These are phyloP conservation scores for Pugionium dolabratum DNA, from an alignment of 345 rosid genomes.

Conservation along the genomic window DNA sequence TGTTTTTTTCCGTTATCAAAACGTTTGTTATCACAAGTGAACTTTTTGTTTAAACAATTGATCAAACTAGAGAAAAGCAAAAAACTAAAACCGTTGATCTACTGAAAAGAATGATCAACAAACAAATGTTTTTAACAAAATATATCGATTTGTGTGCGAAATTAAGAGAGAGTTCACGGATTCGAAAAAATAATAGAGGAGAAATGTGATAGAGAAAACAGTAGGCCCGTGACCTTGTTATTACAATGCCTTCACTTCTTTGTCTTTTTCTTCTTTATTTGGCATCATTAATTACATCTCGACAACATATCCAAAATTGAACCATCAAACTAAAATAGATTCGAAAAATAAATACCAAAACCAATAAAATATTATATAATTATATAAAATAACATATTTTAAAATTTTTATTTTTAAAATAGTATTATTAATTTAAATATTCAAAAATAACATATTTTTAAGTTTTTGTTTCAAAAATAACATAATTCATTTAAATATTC, in stretches of 20 bases:
- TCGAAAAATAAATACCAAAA: too few relatives aligned
- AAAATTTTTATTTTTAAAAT: too few relatives aligned
- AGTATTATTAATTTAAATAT: too few relatives aligned
- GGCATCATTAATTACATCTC: constrained; percentile 6
- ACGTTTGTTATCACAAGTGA: not conserved
- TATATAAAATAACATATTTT: too few relatives aligned
- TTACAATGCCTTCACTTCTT: constrained; percentile 21
- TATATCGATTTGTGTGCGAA: not conserved
- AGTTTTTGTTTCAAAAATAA: too few relatives aligned
- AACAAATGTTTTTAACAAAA: not conserved
- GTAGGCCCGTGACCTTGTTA: constrained; percentile 39
- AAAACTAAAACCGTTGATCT: not conserved
- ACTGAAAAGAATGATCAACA: not conserved
- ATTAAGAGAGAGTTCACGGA: constrained; percentile 32
- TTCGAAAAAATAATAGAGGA: constrained; percentile 23
- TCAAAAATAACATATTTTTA: too few relatives aligned
- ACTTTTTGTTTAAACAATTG: not conserved
- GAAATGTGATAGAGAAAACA: constrained; percentile 20
- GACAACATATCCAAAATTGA: too few relatives aligned
- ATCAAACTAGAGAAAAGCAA: not conserved
- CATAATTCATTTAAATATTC: too few relatives aligned
- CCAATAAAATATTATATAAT: too few relatives aligned
- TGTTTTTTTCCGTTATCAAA: not conserved
- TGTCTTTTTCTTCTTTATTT: constrained; percentile 27
- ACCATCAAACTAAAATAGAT: too few relatives aligned